Conservation (phyloP, 176 grass and related monocot genomes). For the maize (Zea mays) region DNA sequence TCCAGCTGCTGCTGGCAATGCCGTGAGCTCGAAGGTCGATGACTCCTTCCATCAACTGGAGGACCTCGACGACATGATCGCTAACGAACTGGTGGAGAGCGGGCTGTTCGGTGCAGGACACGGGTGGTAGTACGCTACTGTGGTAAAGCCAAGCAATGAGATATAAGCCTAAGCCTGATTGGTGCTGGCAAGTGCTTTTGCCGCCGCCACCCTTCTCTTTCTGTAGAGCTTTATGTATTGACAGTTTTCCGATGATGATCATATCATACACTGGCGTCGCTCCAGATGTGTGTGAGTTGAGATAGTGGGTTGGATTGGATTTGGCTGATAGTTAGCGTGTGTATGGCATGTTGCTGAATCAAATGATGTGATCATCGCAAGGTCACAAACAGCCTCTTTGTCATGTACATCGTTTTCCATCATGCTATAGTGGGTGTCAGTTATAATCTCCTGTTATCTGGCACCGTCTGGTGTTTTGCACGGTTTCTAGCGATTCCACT, state of each 20-base stretch:
- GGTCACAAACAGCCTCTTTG: background rate
- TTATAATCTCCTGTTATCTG: background rate
- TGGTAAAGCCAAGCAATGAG: constrained; percentile 34
- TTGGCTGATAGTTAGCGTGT: constrained; percentile 1
- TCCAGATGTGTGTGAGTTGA: constrained; percentile 15
- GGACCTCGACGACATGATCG: constrained; percentile 44
- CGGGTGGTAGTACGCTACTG: constrained; percentile 39
- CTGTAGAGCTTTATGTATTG: constrained; percentile 10
- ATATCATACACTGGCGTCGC: constrained; percentile 30
- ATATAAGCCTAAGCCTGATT: background rate
- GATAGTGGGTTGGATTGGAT: constrained; percentile 36
- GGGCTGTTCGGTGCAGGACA: constrained; percentile 56
- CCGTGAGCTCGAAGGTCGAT: constrained; percentile 40
- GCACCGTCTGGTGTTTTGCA: background rate
- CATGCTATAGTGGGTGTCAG: background rate
- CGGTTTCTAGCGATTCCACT: background rate
- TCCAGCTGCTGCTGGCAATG: constrained; percentile 47
- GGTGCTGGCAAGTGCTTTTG: constrained; percentile 5
- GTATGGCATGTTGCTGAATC: constrained; percentile 7
- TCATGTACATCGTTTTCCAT: background rate
- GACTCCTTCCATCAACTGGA: constrained; percentile 72
- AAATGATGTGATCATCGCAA: background rate
- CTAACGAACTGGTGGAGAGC: constrained; percentile 49
- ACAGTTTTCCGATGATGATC: constrained; percentile 23
- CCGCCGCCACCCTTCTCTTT: background rate